These are phyloP conservation scores for Sequoia sempervirens DNA, from an alignment of 75 land plant genomes.

Conservation along the genomic window DNA sequence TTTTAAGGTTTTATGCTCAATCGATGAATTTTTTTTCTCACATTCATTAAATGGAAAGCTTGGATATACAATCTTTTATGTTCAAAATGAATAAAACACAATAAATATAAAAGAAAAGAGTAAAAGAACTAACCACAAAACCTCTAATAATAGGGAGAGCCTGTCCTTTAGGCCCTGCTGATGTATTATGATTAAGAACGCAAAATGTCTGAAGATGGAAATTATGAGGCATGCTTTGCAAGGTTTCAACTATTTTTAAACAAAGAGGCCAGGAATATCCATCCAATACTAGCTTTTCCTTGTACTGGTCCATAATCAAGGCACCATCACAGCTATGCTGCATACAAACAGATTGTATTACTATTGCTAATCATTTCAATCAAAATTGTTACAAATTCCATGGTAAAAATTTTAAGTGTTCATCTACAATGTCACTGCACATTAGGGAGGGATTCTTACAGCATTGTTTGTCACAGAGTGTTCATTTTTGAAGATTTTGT, in stretches of 20 bases:
- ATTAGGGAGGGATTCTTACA: neutral
- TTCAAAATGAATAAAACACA: neutral
- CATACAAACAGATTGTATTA: neutral
- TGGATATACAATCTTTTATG: neutral
- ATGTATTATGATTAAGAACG: slow-evolving; percentile 56
- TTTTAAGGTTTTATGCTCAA: neutral
- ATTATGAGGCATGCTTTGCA: slow-evolving; percentile 16
- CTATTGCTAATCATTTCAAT: neutral
- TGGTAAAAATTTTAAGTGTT: slow-evolving; percentile 16
- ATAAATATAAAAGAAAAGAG: neutral
- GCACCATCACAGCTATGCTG: slow-evolving; percentile 7
- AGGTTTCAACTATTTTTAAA: slow-evolving; percentile 32
- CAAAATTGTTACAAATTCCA: neutral
- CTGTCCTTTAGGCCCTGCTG: slow-evolving; percentile 35
- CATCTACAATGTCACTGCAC: neutral
- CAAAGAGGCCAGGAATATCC: slow-evolving; percentile 58
- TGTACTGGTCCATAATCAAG: neutral
- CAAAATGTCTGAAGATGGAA: slow-evolving; percentile 55
- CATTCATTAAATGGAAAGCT: neutral
- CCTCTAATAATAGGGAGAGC: slow-evolving; percentile 46
- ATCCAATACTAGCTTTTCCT: slow-evolving; percentile 5
- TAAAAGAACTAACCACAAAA: slow-evolving; percentile 36
- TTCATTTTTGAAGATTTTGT: slow-evolving; percentile 12
- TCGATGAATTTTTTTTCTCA: neutral
- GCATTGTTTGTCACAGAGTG: neutral